Evolutionary conservation across 192 early-diverging fungal genomes (phyloP), one percentile per base, ranked within the genome.

Genomic region (Umbelopsis vinacea): DNA sequence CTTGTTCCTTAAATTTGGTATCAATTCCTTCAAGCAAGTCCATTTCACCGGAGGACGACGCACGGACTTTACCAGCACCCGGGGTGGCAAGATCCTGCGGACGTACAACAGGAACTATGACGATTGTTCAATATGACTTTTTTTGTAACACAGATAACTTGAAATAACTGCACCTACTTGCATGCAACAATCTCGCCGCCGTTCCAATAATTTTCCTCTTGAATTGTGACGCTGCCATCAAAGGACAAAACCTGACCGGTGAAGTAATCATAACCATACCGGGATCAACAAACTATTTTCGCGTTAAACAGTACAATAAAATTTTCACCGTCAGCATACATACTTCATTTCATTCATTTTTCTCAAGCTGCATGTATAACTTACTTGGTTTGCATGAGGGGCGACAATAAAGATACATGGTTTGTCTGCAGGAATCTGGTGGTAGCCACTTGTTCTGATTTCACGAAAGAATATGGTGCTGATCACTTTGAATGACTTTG

Each of bases 351-450:
- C 29, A 29, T 29, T 1, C 24, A 48, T 11, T 4, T 24, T 69
- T 66, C 12, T 19, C 45, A 46, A 52, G 2, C 9, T 26, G 55
- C 21, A 35, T 26, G 37, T 9, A 50, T 33, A 24, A 43, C 71
- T 66, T 79, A 85, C 83, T 83, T 93, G 89, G 85, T 91, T 91
- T 70, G 88, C 88, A 81, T 92, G 92, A 54, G 90, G 90, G 1
- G 87, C 92, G 5, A 87, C 90, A 43, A 96, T 91, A 84, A 99
- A 98, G 60, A 99, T 93, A 45, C 95, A 88, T 10, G 97, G 97
- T 2, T 93, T 96, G 4, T 87, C 86, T 29, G 75, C 76, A 3
- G 97, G 96, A 63, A 97, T 85, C 57, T 91, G 85, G 80, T 95
- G 89, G 19, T 86, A 81, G 71, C 93, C 93, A 29, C 94, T 86